Evolutionary conservation across 208 protist species (phyloP), one percentile per base, ranked within the genome.

Genomic region (Wallacemonas sp.): DNA sequence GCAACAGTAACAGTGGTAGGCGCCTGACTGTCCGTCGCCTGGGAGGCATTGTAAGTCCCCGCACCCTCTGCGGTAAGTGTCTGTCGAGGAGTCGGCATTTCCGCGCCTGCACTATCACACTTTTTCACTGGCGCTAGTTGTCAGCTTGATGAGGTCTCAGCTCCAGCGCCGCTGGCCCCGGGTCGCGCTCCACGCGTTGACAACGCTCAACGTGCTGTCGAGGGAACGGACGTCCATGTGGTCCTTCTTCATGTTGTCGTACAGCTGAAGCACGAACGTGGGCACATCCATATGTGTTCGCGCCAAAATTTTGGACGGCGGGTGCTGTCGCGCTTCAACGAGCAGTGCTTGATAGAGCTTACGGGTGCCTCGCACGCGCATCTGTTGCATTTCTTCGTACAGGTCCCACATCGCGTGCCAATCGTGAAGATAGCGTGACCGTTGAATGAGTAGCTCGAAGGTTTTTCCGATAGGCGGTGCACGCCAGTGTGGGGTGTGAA

Each of bases 101-200:
- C n/a, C n/a, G n/a, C n/a, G n/a, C n/a, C n/a, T n/a, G n/a, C n/a
- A n/a, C n/a, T n/a, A n/a, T n/a, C n/a, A n/a, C n/a, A n/a, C n/a
- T n/a, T n/a, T n/a, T n/a, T n/a, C n/a, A n/a, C n/a, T n/a, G n/a
- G n/a, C n/a, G n/a, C n/a, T n/a, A n/a, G n/a, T n/a, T 42, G 13
- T 42, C 37, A n/a, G 12, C 17, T 17, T 17, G n/a, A 26, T 19
- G 12, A 50, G 33, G 8, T 39, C 17, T 63, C 55, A 66, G 3
- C 21, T 30, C 70, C 37, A 76, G 29, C 69, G 68, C 5, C 67
- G 58, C 22, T 55, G 59, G 26, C 73, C 54, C 0, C 81, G 76
- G 0, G 84, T 76, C 15, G 64, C 58, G 39, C 78, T 87, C 89
- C 89, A 95, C 0, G 89, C 85, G 34, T 91, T 91, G 12, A 95